Conservation (phyloP, 352 stramenopile species). For the Globisporangium parvum region DNA sequence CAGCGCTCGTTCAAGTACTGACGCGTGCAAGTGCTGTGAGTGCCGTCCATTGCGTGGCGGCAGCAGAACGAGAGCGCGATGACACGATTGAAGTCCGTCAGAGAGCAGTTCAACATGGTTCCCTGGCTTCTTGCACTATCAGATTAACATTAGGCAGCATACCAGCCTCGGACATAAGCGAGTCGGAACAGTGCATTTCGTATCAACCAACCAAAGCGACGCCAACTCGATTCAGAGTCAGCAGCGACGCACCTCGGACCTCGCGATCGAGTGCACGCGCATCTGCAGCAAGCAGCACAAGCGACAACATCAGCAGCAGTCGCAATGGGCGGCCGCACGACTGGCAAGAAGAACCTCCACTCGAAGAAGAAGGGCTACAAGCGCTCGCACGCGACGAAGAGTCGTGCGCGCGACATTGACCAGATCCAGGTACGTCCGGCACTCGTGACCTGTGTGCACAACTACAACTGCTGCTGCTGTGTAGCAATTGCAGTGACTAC, state of each 20-base stretch:
- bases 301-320: conserved; percentile 18
- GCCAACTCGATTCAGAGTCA: not conserved
- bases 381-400: conserved; percentile 77
- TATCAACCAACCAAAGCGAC: conserved; percentile 6
- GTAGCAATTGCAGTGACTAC: too few species aligned
- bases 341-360: conserved; percentile 58
- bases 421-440: conserved; percentile 61
- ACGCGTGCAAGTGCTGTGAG: conserved; percentile 1
- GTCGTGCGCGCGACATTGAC: conserved; percentile 70
- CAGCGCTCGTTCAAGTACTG: conserved; percentile 64
- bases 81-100: not conserved
- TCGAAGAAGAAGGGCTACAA: conserved; percentile 88
- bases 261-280: not conserved
- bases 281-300: conserved; percentile 4
- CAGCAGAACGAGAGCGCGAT: too few species aligned
- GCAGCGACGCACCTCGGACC: not conserved
- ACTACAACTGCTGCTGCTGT: not conserved
- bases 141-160: not conserved
- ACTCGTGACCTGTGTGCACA: not conserved
- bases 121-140: not conserved
- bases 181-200: conserved; percentile 8
- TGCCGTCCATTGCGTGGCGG: conserved; percentile 2
- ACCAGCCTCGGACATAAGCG: conserved; percentile 6
- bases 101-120: not conserved
- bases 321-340: conserved; percentile 34